Conservation (phyloP, 257 asterid genomes). For the Nicotiana noctiflora region DNA sequence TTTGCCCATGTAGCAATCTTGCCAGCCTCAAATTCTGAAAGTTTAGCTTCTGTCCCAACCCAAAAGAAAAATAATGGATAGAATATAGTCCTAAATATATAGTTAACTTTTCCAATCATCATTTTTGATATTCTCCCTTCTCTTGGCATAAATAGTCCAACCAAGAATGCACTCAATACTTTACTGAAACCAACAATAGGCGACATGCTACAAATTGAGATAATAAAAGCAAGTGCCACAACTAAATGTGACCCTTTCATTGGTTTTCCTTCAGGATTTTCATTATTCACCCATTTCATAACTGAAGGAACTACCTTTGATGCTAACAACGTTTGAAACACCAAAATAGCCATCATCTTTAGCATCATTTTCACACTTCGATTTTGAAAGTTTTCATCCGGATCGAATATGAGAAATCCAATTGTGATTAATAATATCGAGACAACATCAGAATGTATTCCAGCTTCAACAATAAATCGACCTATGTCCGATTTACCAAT, state of each 20-base stretch:
- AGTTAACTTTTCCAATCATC: constrained; percentile 67
- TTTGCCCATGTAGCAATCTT: constrained; percentile 37
- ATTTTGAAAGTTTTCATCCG: constrained; percentile 21
- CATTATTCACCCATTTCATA: constrained; percentile 87
- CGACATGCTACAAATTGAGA: constrained; percentile 49
- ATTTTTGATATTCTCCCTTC: constrained; percentile 78
- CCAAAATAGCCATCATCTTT: constrained; percentile 30
- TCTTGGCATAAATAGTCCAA: constrained; percentile 88
- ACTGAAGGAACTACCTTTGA: constrained; percentile 52
- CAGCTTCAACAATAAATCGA: constrained; percentile 66
- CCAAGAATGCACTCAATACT: constrained; percentile 70
- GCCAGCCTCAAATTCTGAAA: constrained; percentile 29
- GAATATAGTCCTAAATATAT: constrained; percentile 56
- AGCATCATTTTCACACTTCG: constrained; percentile 11
- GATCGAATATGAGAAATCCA: constrained; percentile 65
- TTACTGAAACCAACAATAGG: constrained; percentile 43
- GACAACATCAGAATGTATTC: constrained; percentile 61
- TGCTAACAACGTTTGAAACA: constrained; percentile 44
- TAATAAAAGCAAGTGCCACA: constrained; percentile 58
- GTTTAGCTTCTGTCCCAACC: constrained; percentile 61
- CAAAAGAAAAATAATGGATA: constrained; percentile 83
- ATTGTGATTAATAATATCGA: constrained; percentile 45
- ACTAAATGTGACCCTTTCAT: constrained; percentile 84
- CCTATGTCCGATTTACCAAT: constrained; percentile 93
- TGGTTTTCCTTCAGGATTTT: constrained; percentile 86